Base-by-base conservation (phyloP, 495 filamentous ascomycete species). In the Penicillium canariense region DNA sequence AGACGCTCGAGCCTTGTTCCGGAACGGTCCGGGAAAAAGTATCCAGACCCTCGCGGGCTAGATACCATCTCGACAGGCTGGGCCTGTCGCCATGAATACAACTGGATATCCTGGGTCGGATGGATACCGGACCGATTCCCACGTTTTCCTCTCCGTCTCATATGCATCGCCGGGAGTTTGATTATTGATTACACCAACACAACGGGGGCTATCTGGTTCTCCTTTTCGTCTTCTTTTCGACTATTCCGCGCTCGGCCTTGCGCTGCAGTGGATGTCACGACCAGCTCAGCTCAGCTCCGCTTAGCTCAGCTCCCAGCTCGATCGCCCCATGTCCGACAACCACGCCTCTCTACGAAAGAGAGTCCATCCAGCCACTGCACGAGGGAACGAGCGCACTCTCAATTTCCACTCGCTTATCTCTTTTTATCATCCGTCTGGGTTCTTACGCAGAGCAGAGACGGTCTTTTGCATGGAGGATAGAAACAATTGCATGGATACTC, bases 91-190 rank as follows among this genome's bases (percentile, higher is more conserved):
- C 43, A 14, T 31, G 43, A 31, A 31, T 46, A 59, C n/a, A n/a
- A n/a, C 59, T 62, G 50, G 38, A 40, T 58, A 58, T 43, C 30
- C 12, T 23, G 22, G 18, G 49, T 38, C 48, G 56, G 56, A 50
- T 50, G 48, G 48, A 42, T 20, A 36, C 3, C 17, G 27, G 39
- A 31, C 35, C 30, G 43, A 48, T 43, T 36, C 36, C 18, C 26
- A 42, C 43, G 31, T 48, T 53, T 50, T 47, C 43, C 35, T 50
- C 48, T 40, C 48, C 35, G 59, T 51, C 53, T 63, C 62, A 59
- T 60, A 63, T 70, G 69, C 71, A 74, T 74, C 65, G 60, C 62
- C 60, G 67, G 69, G 67, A 66, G 68, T 71, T 71, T 62, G 30
- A 48, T 54, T 59, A 48, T 60, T 58, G 51, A 42, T 54, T 43